phyloP scores from a whole-genome alignment of 2,329 filamentous ascomycete genomes.

The Verticillium dahliae region DNA sequence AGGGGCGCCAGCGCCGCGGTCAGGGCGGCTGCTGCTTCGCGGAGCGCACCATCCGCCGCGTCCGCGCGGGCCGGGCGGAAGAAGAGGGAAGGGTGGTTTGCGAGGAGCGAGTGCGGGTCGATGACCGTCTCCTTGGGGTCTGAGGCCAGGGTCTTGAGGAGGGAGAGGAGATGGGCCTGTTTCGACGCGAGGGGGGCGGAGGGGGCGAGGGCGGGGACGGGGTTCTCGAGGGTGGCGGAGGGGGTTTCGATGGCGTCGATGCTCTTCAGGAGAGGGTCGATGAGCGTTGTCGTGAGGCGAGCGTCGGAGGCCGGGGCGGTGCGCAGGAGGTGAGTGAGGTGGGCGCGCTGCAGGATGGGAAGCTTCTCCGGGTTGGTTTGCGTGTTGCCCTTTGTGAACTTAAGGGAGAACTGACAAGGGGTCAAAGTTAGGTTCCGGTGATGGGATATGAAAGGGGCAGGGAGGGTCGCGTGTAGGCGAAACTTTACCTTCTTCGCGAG shows the following conservation, averaged over 20 bases:
- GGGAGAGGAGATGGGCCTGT: constrained; percentile 4
- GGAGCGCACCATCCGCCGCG: neutral
- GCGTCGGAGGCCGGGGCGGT: constrained; percentile 6
- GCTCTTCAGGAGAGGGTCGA: constrained; percentile 8
- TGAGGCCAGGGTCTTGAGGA: constrained; percentile 7
- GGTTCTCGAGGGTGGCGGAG: neutral
- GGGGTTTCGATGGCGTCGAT: constrained; percentile 3
- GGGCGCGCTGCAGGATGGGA: constrained; percentile 68
- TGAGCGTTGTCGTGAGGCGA: constrained; percentile 6
- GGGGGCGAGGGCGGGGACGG: constrained; percentile 1
- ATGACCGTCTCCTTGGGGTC: constrained; percentile 6
- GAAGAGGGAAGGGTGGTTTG: constrained; percentile 11
- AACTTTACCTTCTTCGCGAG: constrained; percentile 59
- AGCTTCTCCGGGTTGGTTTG: constrained; percentile 77
- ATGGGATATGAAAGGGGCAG: neutral
- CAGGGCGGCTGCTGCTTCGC: neutral
- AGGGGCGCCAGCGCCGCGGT: neutral
- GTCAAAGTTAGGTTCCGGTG: neutral
- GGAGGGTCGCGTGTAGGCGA: neutral
- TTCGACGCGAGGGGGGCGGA: neutral
- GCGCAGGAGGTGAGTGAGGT: constrained; percentile 33
- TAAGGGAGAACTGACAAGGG: constrained; percentile 61
- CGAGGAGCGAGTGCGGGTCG: constrained; percentile 7
- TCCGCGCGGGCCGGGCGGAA: constrained; percentile 4
- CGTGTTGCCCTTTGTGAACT: constrained; percentile 87